Conservation (phyloP, 441 rosid species). For the Populus trichocarpa region DNA sequence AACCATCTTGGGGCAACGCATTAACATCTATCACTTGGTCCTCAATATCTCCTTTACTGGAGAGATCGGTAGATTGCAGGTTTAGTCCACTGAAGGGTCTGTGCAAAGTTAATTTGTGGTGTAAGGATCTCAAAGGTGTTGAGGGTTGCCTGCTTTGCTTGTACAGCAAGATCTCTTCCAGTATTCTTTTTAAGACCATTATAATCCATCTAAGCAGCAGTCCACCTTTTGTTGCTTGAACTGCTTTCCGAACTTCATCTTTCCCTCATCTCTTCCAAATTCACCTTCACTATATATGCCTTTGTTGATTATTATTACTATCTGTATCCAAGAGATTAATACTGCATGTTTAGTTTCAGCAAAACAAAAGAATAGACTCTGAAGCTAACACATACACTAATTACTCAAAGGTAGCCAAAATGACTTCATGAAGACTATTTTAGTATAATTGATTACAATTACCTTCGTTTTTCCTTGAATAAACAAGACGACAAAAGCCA, state of each 20-base stretch:
- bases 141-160: slow-evolving; percentile 27
- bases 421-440: neutral
- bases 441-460: neutral
- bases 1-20: slow-evolving; percentile 21
- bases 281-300: neutral
- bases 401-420: neutral
- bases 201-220: slow-evolving; percentile 62
- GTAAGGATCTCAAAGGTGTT: slow-evolving; percentile 28
- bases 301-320: neutral
- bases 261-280: neutral
- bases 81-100: slow-evolving; percentile 31
- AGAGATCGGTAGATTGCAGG: slow-evolving; percentile 7
- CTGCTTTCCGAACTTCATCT: slow-evolving; percentile 63
- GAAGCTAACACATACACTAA: neutral
- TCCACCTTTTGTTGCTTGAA: slow-evolving; percentile 72
- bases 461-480: neutral
- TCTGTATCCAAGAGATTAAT: neutral
- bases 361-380: neutral
- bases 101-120: slow-evolving; percentile 28
- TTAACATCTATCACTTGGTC: slow-evolving; percentile 51
- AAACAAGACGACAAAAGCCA: neutral
- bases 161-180: slow-evolving; percentile 30
- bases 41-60: slow-evolving; percentile 36
- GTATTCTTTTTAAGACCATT: slow-evolving; percentile 40
- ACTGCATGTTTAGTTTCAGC: too few species aligned